Base-by-base conservation (phyloP, 2,329 filamentous ascomycete genomes). In the Fusarium sp. region DNA sequence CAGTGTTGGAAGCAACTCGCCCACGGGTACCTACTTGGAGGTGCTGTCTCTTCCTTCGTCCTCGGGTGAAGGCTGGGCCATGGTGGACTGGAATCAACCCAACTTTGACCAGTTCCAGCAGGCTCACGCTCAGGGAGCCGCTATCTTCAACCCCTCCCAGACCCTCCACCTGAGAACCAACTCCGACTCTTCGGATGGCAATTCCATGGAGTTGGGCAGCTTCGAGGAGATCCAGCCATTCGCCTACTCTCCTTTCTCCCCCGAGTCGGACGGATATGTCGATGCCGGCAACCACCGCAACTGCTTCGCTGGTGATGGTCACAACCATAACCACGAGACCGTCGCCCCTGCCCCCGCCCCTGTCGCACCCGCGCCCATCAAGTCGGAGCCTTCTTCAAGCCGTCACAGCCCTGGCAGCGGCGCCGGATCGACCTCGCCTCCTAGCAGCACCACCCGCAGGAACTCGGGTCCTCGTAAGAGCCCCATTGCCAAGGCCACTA, bases 131-230 rank as follows among this genome's bases (percentile, higher is more conserved):
- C 88, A 89, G 60, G 89, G 86, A 71, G 82, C 86, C 44, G 92
- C 93, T 74, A 95, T 98, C 79, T 97, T 97, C 87, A 98, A 98
- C 83, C 96, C 96, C 2, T 91, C 92, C 71, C 93, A 98, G 84
- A 97, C 95, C 1, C 86, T 98, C 60, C 96, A 98, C 84, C 89
- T 97, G 79, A 91, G 95, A 75, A 95, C 92, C 63, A 92, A 93
- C 77, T 98, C 95, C 5, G 94, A 97, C 78, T 96, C 94, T 3
- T 96, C 93, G 2, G 92, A 95, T 36, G 90, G 91, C 76, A 86
- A 88, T 81, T 85, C 92, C 79, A 80, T 92, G 86, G 81, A 94
- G 84, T 81, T 94, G 88, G 85, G 91, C 72, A 96, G 94, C 84
- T 97, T 93, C 77, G 94, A 97, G 80, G 94, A 98, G 76, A 90